Evolutionary conservation across 306 rosid genomes (phyloP).

Genomic region (Casuarina glauca): DNA sequence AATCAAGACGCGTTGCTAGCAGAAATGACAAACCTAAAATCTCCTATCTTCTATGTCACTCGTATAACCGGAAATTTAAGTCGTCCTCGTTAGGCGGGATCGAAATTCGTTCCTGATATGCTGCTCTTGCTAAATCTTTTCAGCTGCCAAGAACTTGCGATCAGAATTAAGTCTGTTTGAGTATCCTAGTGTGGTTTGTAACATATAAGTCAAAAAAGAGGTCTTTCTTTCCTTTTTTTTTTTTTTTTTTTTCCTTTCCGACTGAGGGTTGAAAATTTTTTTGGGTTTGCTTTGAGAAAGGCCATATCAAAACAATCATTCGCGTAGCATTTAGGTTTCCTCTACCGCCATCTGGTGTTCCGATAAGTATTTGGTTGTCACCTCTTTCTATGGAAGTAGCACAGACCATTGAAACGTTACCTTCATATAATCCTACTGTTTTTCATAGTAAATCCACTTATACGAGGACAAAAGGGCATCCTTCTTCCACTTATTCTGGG

Average conservation of each 20-base stretch:
- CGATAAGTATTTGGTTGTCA: neutral
- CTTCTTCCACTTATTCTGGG: conserved; percentile 9
- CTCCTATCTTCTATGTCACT: neutral
- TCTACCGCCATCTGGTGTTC: neutral
- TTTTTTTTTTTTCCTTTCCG: no score
- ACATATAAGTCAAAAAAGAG: no score
- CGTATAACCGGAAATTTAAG: neutral
- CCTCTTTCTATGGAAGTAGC: conserved; percentile 14
- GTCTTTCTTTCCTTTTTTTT: no score
- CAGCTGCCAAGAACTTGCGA: neutral
- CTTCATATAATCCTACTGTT: conserved; percentile 31
- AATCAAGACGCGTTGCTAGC: neutral
- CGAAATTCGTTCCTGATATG: neutral
- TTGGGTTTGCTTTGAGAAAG: no score
- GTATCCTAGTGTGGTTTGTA: no score
- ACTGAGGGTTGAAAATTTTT: no score
- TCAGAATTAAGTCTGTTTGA: no score
- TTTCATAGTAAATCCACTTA: conserved; percentile 27
- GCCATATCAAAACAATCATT: no score
- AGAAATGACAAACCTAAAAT: neutral
- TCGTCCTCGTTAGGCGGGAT: neutral
- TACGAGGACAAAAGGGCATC: neutral
- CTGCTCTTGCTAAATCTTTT: neutral
- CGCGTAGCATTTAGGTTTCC: neutral
- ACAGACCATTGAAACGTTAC: conserved; percentile 27